Evolutionary conservation across 129 eudicot genomes (phyloP).

Genomic region (Chrysanthemum lavandulifolium): DNA sequence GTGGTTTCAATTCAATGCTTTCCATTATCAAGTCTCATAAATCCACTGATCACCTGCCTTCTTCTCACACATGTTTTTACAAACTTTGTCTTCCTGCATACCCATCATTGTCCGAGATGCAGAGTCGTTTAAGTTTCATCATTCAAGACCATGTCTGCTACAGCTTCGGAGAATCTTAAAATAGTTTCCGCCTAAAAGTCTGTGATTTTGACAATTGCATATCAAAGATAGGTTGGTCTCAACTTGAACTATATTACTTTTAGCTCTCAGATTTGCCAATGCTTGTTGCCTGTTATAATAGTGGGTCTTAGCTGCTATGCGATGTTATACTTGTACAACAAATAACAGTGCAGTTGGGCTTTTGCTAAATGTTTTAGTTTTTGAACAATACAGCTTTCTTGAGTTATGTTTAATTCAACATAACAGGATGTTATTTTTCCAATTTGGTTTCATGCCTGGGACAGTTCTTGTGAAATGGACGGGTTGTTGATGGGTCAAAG

Average conservation of each 20-base stretch:
- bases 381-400: not conserved
- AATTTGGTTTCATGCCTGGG: too few relatives aligned
- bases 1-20: conserved; percentile 74
- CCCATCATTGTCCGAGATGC: conserved; percentile 51
- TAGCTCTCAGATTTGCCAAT: not conserved
- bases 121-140: conserved; percentile 49
- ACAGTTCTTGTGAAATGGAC: too few relatives aligned
- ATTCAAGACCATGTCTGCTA: conserved; percentile 75
- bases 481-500: too few relatives aligned
- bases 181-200: not conserved
- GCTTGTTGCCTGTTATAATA: not conserved
- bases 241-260: not conserved
- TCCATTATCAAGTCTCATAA: conserved; percentile 45
- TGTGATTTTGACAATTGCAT: not conserved
- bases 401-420: not conserved
- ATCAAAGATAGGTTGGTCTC: not conserved
- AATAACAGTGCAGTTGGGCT: not conserved
- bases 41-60: conserved; percentile 51
- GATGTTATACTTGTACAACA: not conserved
- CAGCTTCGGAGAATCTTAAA: conserved; percentile 80
- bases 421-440: too few relatives aligned
- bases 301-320: not conserved
- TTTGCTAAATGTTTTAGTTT: not conserved
- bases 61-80: conserved; percentile 83
- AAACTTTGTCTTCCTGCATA: conserved; percentile 68